phyloP scores from a whole-genome alignment of 768 basidiomycete species.

The Leccinum broughii region DNA sequence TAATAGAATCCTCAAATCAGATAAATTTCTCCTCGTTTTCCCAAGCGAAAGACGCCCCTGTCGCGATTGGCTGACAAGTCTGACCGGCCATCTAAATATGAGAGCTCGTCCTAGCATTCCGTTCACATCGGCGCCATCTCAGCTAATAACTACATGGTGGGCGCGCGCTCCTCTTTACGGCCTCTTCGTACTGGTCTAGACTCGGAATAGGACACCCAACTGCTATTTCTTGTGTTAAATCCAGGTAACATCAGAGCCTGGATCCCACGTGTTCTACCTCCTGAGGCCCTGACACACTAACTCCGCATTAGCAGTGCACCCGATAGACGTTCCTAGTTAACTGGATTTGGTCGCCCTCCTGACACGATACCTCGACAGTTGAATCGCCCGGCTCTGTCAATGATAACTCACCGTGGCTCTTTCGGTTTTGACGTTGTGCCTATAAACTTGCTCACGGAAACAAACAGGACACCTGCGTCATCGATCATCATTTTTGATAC shows the following conservation, averaged over 20 bases:
- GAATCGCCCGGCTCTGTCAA: neutral
- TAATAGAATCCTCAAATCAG: neutral
- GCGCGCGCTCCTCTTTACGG: too few species aligned
- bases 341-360: too few species aligned
- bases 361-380: neutral
- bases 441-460: neutral
- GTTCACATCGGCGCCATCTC: neutral
- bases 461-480: neutral
- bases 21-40: neutral
- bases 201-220: too few species aligned
- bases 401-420: neutral
- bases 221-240: neutral
- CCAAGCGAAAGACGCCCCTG: constrained; percentile 1
- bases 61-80: neutral
- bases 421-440: too few species aligned
- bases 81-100: neutral
- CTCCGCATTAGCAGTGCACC: neutral
- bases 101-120: neutral
- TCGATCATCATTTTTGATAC: neutral
- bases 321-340: too few species aligned
- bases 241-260: neutral
- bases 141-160: neutral
- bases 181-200: too few species aligned
- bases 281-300: neutral
- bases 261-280: neutral